Evolutionary conservation across 345 rosid genomes (phyloP), one percentile per base, ranked within the genome.

Genomic region (Boechera divaricarpa): DNA sequence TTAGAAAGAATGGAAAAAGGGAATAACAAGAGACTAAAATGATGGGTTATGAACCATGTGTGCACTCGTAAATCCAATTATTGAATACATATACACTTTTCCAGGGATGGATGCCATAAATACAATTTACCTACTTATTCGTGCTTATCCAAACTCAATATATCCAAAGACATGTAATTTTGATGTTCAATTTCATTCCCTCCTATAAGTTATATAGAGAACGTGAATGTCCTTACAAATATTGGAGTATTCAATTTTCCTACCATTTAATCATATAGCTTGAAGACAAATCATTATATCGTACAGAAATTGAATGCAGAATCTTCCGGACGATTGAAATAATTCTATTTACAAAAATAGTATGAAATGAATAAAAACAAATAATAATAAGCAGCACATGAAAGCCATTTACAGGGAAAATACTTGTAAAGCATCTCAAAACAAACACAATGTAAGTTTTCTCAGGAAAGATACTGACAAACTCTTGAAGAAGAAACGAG

Each of bases 301-400:
- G 66, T 77, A 77, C 72, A 62, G 9, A 32, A 26, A 67, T 69
- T 77, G 80, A 77, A 77, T 45, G 70, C 70, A 77, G 45, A 63
- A 77, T 70, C 72, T 54, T 36, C 76, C 11, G 72, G 72, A 70
- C 72, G 29, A 18, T 24, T 62, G 64, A 76, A 48, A 39, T 31
- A 38, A 58, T 26, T 2, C 1, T 38, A 26, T 29, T 13, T 44
- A 49, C 54, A 68, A 69, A 39, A 52, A 51, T 5, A 2, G 31
- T 13, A 15, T 31, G 0, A 74, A 32, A 44, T 18, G 7, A 45
- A 21, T 7, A 74, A 44, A 63, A 31, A 56, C 45, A 63, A 42
- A 58, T 7, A 33, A 58, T 7, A 33, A 31, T 35, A 74, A 69
- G 26, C 36, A 70, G 71, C 80, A 77, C 76, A 71, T 63, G 76